Percentiles rank a stretch among this genome's conserved stretches.
phyloP scores from a whole-genome alignment of 768 basidiomycete species.

The Lactarius tabidus region DNA sequence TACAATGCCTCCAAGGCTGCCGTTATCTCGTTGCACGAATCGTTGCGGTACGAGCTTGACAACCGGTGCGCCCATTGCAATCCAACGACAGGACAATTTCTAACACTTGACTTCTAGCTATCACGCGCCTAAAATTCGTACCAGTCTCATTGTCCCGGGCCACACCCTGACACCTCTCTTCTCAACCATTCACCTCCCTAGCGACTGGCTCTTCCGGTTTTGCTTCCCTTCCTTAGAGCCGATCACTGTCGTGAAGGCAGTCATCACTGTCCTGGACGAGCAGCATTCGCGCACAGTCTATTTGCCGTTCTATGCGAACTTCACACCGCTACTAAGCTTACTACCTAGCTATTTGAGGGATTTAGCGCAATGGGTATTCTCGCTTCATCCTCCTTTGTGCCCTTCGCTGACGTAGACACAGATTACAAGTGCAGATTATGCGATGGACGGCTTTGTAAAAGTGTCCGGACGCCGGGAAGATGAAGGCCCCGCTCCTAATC shows the following conservation, averaged over 20 bases:
- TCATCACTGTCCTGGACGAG: constrained; percentile 78
- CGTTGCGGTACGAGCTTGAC: constrained; percentile 85
- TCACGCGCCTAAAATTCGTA: constrained; percentile 72
- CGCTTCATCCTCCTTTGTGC: not conserved
- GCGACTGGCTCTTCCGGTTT: constrained; percentile 56
- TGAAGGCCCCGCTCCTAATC: constrained; percentile 14
- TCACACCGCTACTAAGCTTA: constrained; percentile 49
- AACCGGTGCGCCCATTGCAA: constrained; percentile 46
- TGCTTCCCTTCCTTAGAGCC: constrained; percentile 72
- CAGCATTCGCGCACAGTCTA: constrained; percentile 69
- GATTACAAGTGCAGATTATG: constrained; percentile 65
- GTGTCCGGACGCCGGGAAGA: constrained; percentile 24
- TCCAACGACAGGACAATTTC: constrained; percentile 14
- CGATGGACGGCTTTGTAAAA: constrained; percentile 68
- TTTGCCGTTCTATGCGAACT: constrained; percentile 69
- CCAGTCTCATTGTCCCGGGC: constrained; percentile 80
- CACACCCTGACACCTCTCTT: constrained; percentile 81
- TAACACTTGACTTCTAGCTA: constrained; percentile 43
- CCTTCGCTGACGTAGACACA: constrained; percentile 29
- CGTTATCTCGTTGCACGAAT: constrained; percentile 73
- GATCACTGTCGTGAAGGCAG: constrained; percentile 69
- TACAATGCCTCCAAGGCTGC: constrained; percentile 94
- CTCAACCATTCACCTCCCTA: constrained; percentile 49
- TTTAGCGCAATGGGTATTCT: constrained; percentile 65
- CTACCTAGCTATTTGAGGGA: constrained; percentile 75